Evolutionary conservation across 371 early-diverging fungal species (phyloP).

Genomic region (Coemansia sp.): DNA sequence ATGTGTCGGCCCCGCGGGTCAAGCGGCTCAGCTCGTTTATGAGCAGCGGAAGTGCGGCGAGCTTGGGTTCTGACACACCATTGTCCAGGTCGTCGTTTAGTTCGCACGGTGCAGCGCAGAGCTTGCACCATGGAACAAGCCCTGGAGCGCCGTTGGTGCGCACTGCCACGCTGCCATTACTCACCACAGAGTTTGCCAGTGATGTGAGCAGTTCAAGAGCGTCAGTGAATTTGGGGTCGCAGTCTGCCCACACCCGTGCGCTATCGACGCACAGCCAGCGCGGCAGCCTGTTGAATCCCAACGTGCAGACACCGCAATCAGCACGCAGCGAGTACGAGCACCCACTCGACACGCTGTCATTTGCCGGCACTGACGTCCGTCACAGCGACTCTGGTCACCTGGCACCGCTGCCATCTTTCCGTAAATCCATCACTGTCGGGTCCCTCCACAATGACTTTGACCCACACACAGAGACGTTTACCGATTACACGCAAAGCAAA

Average conservation of each 20-base stretch:
- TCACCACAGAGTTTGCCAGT: background rate
- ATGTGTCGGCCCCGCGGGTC: background rate
- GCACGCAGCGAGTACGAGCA: background rate
- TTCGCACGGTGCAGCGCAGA: background rate
- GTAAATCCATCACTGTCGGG: background rate
- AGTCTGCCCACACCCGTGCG: slow-evolving; percentile 3
- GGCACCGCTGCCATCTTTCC: background rate
- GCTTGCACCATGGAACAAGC: background rate
- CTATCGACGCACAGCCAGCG: slow-evolving; percentile 19
- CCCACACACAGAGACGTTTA: background rate
- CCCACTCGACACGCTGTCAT: background rate
- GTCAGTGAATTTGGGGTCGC: background rate
- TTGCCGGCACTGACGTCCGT: background rate
- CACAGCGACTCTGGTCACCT: background rate
- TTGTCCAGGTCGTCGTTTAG: background rate
- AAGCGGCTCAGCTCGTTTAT: background rate
- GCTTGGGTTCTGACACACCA: background rate
- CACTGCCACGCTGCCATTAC: background rate
- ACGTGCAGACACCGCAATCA: background rate
- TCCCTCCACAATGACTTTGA: background rate
- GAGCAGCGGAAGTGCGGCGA: background rate
- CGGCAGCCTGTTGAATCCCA: slow-evolving; percentile 34
- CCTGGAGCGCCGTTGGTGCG: background rate
- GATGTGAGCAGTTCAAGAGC: background rate
- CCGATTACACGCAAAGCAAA: slow-evolving; percentile 15